phyloP scores from a whole-genome alignment of 805 yeast species.

The Starmerella potacharoeniae region DNA sequence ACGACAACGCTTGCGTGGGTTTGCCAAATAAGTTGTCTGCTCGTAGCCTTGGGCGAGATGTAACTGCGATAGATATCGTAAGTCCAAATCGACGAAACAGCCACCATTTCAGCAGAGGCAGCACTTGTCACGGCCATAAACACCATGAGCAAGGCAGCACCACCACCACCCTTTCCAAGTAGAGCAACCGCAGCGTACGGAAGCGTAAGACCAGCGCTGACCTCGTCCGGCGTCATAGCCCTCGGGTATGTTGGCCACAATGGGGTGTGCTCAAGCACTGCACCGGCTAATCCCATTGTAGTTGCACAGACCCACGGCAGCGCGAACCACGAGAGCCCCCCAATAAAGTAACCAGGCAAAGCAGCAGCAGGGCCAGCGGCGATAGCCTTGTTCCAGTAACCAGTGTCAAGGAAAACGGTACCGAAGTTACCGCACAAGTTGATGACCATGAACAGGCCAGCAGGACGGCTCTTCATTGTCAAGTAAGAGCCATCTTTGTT shows the following conservation, averaged over 20 bases:
- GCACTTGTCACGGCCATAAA: slow-evolving; percentile 93
- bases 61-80: slow-evolving; percentile 78
- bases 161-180: slow-evolving; percentile 82
- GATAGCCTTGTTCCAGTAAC: slow-evolving; percentile 83
- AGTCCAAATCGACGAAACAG: slow-evolving; percentile 75
- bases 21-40: slow-evolving; percentile 55
- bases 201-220: slow-evolving; percentile 56
- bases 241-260: slow-evolving; percentile 72
- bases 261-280: slow-evolving; percentile 58
- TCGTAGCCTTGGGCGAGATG: slow-evolving; percentile 65
- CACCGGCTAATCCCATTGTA: slow-evolving; percentile 76
- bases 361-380: slow-evolving; percentile 77
- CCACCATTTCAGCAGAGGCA: slow-evolving; percentile 79
- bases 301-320: slow-evolving; percentile 75
- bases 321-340: slow-evolving; percentile 87
- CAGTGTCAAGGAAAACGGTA: slow-evolving; percentile 75
- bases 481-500: slow-evolving; percentile 79
- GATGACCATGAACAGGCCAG: slow-evolving; percentile 83
- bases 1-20: slow-evolving; percentile 59
- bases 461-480: slow-evolving; percentile 75
- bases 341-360: slow-evolving; percentile 75
- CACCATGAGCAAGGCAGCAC: slow-evolving; percentile 61
- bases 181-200: slow-evolving; percentile 74
- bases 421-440: slow-evolving; percentile 85
- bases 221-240: slow-evolving; percentile 52